Evolutionary conservation across 1,284 basidiomycete genomes (phyloP), one percentile per base, ranked within the genome.

Genomic region (Quambalaria eucalypti): DNA sequence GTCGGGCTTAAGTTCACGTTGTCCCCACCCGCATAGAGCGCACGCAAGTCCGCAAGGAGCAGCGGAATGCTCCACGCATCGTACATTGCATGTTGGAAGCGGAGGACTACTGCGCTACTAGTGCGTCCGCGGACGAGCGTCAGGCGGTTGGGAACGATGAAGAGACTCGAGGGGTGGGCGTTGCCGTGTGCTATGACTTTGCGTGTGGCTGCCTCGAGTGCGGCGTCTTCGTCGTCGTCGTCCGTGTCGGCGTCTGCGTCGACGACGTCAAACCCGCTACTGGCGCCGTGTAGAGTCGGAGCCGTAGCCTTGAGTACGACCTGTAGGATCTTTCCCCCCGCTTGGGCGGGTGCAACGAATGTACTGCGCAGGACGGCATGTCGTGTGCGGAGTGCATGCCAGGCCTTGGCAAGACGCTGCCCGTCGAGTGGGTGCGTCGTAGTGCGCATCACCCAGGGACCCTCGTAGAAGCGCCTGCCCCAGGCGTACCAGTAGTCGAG

Each of bases 381-480:
- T 9, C 30, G 23, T 14, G 14, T n/a, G 3, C 19, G 19, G 12
- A 51, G 31, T 8, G n/a, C n/a, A 19, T 5, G n/a, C 50, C 31
- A 51, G 12, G 50, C 50, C 7, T 6, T 39, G 12, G 9, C n/a
- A 16, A 51, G 19, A 10, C 21, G 30, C 1, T 6, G 5, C 16
- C 5, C 26, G 14, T 10, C 5, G 8, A 51, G 5, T 31, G 21
- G 7, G 14, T 23, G 3, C 4, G 12, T 7, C 12, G 12, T 16
- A 39, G 6, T 28, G 38, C 19, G 23, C 16, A 30, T n/a, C 16
- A 51, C 49, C 51, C 51, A 53, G 8, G 51, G 51, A 21, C 50
- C 51, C 29, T 53, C 51, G 28, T 31, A 46, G 39, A 53, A 53
- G 40, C 51, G 40, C 23, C 47, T 19, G 10, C 51, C 51, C 25